A percentile compares a stretch with the other conserved stretches of the same genome.
phyloP scores from a whole-genome alignment of 345 rosid genomes.

The Microcos paniculata region DNA sequence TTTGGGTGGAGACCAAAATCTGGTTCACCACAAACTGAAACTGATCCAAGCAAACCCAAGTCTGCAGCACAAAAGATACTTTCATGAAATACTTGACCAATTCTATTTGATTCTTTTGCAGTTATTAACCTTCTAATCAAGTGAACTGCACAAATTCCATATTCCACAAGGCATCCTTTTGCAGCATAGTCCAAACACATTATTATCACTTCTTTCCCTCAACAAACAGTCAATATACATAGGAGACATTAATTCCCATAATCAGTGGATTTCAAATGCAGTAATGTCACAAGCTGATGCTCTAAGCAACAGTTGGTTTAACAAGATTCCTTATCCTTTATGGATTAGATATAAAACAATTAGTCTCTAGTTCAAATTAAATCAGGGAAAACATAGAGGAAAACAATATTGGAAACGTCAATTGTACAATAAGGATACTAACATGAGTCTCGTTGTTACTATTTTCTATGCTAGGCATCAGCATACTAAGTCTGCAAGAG shows the following conservation, averaged over 20 bases:
- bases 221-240: constrained; percentile 11
- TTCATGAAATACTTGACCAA: constrained; percentile 10
- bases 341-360: background rate
- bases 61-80: constrained; percentile 28
- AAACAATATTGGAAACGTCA: background rate
- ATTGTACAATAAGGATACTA: background rate
- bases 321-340: too few relatives aligned
- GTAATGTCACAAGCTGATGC: background rate
- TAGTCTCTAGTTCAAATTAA: background rate
- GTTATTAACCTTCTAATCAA: background rate
- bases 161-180: constrained; percentile 15
- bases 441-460: background rate
- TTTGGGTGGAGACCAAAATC: constrained; percentile 18
- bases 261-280: background rate
- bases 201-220: constrained; percentile 8
- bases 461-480: background rate
- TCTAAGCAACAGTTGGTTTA: background rate
- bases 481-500: background rate
- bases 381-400: background rate
- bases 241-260: background rate
- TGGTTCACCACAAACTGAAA: constrained; percentile 30
- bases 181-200: constrained; percentile 13
- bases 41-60: constrained; percentile 19
- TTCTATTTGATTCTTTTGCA: constrained; percentile 5
- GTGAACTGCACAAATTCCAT: background rate